Evolutionary conservation across 768 basidiomycete genomes (phyloP).

Genomic region (Termitomyces bulborhizus): DNA sequence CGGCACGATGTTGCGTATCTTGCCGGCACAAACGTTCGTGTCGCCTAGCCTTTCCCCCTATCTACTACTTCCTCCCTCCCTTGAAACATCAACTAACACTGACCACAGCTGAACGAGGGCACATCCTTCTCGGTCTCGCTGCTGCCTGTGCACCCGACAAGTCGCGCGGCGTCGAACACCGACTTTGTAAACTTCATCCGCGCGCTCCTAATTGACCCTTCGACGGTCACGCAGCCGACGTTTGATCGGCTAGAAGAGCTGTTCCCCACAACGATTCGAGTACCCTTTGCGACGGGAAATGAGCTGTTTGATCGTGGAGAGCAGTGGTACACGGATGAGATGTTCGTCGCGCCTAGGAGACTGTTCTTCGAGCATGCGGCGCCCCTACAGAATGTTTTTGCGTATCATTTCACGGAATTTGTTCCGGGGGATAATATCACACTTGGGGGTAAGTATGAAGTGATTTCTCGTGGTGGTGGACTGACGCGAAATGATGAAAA

Average conservation of each 20-base stretch:
- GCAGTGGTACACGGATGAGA: constrained; percentile 54
- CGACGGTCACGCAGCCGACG: constrained; percentile 32
- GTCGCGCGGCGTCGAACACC: constrained; percentile 30
- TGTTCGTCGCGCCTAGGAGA: constrained; percentile 47
- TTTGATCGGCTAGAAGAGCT: constrained; percentile 30
- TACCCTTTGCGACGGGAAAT: constrained; percentile 52
- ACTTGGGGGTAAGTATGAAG: constrained; percentile 34
- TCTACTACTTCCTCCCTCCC: no score
- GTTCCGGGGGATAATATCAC: constrained; percentile 45
- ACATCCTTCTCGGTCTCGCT: constrained; percentile 35
- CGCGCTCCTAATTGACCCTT: constrained; percentile 46
- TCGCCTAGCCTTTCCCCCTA: no score
- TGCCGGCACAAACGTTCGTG: no score
- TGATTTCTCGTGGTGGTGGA: neutral
- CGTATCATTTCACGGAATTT: constrained; percentile 50
- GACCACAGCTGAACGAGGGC: constrained; percentile 46
- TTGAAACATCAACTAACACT: no score
- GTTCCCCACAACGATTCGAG: constrained; percentile 37
- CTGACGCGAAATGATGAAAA: constrained; percentile 11
- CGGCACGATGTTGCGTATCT: no score
- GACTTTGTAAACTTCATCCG: constrained; percentile 44
- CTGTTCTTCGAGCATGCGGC: constrained; percentile 46
- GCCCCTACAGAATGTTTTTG: constrained; percentile 40
- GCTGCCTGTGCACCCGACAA: constrained; percentile 28
- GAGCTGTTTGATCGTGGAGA: constrained; percentile 50